These are phyloP conservation scores for Trichoderma sp. DNA, from an alignment of 2,329 filamentous ascomycete genomes.

Conservation along the genomic window DNA sequence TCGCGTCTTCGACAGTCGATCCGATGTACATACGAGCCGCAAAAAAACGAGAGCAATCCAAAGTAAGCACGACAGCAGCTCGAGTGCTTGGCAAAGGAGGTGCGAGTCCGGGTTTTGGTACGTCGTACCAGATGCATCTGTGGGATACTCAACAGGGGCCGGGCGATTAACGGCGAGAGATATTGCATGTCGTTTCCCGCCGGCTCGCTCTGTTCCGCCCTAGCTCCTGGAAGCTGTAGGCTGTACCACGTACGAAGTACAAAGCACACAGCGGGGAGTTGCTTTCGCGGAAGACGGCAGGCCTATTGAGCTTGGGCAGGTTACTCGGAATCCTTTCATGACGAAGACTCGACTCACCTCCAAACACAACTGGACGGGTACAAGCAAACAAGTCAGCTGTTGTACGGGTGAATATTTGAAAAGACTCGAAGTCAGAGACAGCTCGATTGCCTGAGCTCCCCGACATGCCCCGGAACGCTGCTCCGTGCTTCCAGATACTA, in stretches of 20 bases:
- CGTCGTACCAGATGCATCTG: background rate
- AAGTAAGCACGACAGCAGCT: background rate
- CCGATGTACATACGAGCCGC: background rate
- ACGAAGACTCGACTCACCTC: background rate
- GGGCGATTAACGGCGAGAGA: background rate
- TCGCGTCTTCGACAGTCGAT: slow-evolving; percentile 3
- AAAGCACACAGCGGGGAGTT: too few relatives aligned
- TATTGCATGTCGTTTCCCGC: background rate
- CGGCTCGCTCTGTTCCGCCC: background rate
- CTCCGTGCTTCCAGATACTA: slow-evolving; percentile 10
- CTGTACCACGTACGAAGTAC: too few relatives aligned
- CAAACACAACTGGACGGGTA: background rate
- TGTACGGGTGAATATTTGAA: too few relatives aligned
- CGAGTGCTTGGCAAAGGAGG: background rate
- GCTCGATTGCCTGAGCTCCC: background rate
- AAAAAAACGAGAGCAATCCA: background rate
- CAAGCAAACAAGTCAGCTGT: background rate
- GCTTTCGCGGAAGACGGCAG: background rate
- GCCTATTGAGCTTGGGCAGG: background rate
- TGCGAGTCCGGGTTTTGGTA: background rate
- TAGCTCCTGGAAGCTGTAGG: background rate
- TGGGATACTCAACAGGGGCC: background rate
- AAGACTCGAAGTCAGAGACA: background rate
- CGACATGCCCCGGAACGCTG: background rate
- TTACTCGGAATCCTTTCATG: background rate